Base-by-base conservation (phyloP, 441 rosid species). In the Arabidopsis hybrid region DNA sequence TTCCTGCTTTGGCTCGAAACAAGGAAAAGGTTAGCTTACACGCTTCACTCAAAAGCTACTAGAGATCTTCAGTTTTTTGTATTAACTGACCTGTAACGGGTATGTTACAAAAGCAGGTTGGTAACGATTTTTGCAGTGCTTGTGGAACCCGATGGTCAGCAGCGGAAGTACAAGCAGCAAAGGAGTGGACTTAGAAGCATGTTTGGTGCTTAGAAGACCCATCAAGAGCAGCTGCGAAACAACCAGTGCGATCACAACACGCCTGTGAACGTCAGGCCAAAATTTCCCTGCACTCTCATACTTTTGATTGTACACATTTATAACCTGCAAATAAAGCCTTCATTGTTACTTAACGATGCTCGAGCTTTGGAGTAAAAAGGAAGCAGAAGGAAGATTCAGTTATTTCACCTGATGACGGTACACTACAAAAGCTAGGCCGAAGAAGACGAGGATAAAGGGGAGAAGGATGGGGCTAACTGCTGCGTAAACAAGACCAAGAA, bases 271-370 rank as follows among this genome's bases (percentile, higher is more conserved):
- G 32, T 87, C 97, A 8, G 95, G 99, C 99, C 97, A 88, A 82
- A 89, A 95, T 52, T 97, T 96, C 45, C 95, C 98, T 16, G 89
- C 99, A 61, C 97, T 92, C 81, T 95, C 98, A 13, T 95, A 95
- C 83, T 88, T 89, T 78, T 95, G 96, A 66, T 85, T 85, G 80
- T 95, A 91, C 10, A 95, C 98, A 49, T 92, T 95, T 81, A 95
- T 92, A 59, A 95, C 84, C 98, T 95, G 72, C 82, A 85, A 52
- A 59, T 17, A 7, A 40, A 58, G 3, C 31, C 34, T 38, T 57
- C 21, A 56, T 11, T 43, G 55, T 64, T 58, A 69, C 52, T 57
- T 8, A 45, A 53, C n/a, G 7, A 46, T 29, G 66, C 60, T 69
- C 47, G 1, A 62, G 10, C 32, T 38, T 43, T 31, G 9, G 71